Evolutionary conservation across 179 eudicot genomes (phyloP).

Genomic region (Pouteria campechiana): DNA sequence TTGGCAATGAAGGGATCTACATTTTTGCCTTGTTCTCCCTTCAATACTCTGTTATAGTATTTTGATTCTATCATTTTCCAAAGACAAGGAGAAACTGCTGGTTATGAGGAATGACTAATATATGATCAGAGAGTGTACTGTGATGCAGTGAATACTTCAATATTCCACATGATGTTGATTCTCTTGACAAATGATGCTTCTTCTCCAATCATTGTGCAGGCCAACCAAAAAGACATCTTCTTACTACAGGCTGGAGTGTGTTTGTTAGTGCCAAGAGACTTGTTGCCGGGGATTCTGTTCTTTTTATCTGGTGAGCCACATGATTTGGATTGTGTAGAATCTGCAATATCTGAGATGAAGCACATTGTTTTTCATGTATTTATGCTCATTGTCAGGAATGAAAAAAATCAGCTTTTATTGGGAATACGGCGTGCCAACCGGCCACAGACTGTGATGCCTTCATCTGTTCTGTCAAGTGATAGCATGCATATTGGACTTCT

Average conservation of each 20-base stretch:
- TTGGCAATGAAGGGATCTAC: too few relatives aligned
- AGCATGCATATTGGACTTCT: slow-evolving; percentile 79
- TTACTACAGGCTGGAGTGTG: slow-evolving; percentile 70
- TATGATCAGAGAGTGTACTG: too few relatives aligned
- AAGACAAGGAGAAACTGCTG: too few relatives aligned
- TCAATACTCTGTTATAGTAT: too few relatives aligned
- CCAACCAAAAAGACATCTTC: slow-evolving; percentile 68
- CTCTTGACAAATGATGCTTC: too few relatives aligned
- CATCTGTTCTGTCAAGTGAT: slow-evolving; percentile 68
- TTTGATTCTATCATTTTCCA: too few relatives aligned
- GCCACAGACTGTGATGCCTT: slow-evolving; percentile 59
- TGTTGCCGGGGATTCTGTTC: slow-evolving; percentile 65
- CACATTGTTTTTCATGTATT: neutral
- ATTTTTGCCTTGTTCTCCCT: too few relatives aligned
- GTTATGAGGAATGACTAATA: too few relatives aligned
- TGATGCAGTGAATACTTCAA: too few relatives aligned
- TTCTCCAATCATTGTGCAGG: too few relatives aligned
- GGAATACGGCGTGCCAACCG: slow-evolving; percentile 68
- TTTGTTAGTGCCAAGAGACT: slow-evolving; percentile 67
- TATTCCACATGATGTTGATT: too few relatives aligned
- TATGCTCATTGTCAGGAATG: slow-evolving; percentile 35
- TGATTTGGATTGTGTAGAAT: neutral
- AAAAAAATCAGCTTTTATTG: slow-evolving; percentile 54
- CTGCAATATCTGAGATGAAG: neutral
- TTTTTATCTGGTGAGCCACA: slow-evolving; percentile 46